Evolutionary conservation across 192 early-diverging fungal species (phyloP).

Genomic region (Cladochytrium replicatum): DNA sequence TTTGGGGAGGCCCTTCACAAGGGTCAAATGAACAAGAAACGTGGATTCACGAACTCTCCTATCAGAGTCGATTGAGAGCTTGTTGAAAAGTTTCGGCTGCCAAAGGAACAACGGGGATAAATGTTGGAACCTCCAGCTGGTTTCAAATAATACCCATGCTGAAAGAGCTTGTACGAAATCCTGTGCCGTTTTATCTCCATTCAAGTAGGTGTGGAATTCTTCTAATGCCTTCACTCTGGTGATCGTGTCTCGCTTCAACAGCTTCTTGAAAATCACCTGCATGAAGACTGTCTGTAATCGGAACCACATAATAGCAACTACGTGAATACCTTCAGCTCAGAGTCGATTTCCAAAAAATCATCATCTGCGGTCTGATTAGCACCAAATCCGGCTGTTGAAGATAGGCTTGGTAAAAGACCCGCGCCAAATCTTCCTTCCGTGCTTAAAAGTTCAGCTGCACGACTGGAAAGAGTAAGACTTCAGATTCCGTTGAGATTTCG

Average conservation of each 20-base stretch:
- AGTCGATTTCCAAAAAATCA: conserved; percentile 15
- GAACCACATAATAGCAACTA: conserved; percentile 10
- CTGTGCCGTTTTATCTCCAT: conserved; percentile 13
- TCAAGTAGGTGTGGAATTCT: conserved; percentile 64
- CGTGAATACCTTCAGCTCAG: conserved; percentile 22
- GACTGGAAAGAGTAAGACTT: conserved; percentile 22
- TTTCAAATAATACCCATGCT: not conserved
- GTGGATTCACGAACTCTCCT: conserved; percentile 68
- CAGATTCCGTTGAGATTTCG: conserved; percentile 13
- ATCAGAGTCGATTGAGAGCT: conserved; percentile 66
- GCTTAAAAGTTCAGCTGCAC: conserved; percentile 50
- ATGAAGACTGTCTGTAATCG: conserved; percentile 26
- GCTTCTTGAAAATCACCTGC: conserved; percentile 68
- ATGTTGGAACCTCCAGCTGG: conserved; percentile 1
- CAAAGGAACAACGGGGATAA: conserved; percentile 6
- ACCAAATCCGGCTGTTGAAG: conserved; percentile 18
- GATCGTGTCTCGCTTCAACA: conserved; percentile 76
- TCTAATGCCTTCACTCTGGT: conserved; percentile 83
- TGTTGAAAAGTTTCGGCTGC: conserved; percentile 55
- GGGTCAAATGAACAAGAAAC: conserved; percentile 50
- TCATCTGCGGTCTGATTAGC: conserved; percentile 17
- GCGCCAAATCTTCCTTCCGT: conserved; percentile 60
- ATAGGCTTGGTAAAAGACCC: too few species aligned
- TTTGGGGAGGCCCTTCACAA: conserved; percentile 61
- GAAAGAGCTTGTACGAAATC: not conserved